A percentile compares a stretch with the other conserved stretches of the same genome.
These are phyloP conservation scores for Metarhizium guizhouense DNA, from an alignment of 2,329 filamentous ascomycete species.

Conservation along the genomic window DNA sequence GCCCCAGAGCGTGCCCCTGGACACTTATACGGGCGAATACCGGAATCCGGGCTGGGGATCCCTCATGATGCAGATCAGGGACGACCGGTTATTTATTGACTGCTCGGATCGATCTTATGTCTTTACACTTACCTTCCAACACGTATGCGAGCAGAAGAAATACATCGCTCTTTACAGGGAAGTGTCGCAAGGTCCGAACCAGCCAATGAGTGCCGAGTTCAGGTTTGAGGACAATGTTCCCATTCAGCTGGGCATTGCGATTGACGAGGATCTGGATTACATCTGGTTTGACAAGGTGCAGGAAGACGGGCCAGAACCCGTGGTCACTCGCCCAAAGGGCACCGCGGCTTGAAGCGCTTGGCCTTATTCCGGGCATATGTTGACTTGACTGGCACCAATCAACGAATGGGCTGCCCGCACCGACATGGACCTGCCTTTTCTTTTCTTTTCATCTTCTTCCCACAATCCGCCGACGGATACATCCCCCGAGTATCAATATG, in stretches of 20 bases:
- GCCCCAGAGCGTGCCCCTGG: constrained; percentile 5
- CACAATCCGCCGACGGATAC: no score
- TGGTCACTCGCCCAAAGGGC: neutral
- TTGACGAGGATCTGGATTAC: constrained; percentile 11
- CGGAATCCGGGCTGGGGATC: constrained; percentile 18
- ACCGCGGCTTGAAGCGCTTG: neutral
- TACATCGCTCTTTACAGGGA: constrained; percentile 12
- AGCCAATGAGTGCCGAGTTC: constrained; percentile 10
- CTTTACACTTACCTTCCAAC: constrained; percentile 15
- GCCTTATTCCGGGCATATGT: neutral
- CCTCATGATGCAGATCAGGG: constrained; percentile 12
- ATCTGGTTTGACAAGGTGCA: constrained; percentile 14
- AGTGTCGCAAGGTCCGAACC: constrained; percentile 4
- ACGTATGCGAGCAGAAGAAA: constrained; percentile 10
- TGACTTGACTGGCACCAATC: no score
- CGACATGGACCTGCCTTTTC: no score
- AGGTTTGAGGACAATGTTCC: constrained; percentile 8
- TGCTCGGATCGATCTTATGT: constrained; percentile 18
- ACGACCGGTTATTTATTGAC: constrained; percentile 14
- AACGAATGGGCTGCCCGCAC: no score
- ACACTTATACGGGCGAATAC: constrained; percentile 14
- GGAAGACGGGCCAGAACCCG: neutral
- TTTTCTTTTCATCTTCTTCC: no score
- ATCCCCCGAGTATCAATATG: no score
- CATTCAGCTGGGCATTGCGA: constrained; percentile 10